Percentiles rank a stretch among this genome's conserved stretches.
These are phyloP conservation scores for Neofusicoccum kwambonambiense DNA, from an alignment of 2,329 filamentous ascomycete genomes.

Conservation along the genomic window DNA sequence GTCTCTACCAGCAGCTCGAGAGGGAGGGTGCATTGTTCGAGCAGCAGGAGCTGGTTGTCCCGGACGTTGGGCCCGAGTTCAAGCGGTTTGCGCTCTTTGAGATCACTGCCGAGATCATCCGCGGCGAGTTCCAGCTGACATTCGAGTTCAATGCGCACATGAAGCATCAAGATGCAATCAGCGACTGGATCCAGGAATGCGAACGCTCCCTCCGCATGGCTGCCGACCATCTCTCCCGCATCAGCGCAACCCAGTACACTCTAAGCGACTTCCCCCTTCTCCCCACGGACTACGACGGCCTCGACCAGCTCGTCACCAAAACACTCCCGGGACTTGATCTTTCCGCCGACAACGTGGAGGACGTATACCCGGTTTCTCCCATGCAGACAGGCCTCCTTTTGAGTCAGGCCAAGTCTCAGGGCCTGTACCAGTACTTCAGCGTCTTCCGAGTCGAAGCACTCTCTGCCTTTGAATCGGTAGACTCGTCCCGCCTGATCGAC, in stretches of 20 bases:
- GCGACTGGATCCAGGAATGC: constrained; percentile 44
- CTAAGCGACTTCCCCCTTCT: constrained; percentile 6
- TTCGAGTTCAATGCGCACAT: constrained; percentile 53
- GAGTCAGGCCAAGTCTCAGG: constrained; percentile 2
- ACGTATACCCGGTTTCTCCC: constrained; percentile 14
- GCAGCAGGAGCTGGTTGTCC: not conserved
- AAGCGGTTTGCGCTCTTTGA: constrained; percentile 53
- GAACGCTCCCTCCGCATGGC: constrained; percentile 32
- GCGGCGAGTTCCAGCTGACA: constrained; percentile 48
- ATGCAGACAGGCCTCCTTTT: constrained; percentile 15
- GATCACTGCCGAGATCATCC: constrained; percentile 51
- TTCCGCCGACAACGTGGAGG: constrained; percentile 24
- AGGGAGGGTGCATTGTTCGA: constrained; percentile 22
- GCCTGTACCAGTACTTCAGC: not conserved
- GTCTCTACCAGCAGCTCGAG: constrained; percentile 52
- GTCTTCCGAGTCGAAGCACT: not conserved
- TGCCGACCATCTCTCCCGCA: constrained; percentile 25
- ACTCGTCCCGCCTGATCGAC: constrained; percentile 30
- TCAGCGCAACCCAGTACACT: not conserved
- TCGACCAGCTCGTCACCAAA: not conserved
- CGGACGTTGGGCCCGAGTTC: constrained; percentile 19
- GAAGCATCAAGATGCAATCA: constrained; percentile 46
- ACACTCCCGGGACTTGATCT: not conserved
- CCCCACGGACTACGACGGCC: not conserved
- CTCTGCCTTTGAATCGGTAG: constrained; percentile 18